Evolutionary conservation across 257 asterid genomes (phyloP), one percentile per base, ranked within the genome.

Genomic region (Cruciata laevipes): DNA sequence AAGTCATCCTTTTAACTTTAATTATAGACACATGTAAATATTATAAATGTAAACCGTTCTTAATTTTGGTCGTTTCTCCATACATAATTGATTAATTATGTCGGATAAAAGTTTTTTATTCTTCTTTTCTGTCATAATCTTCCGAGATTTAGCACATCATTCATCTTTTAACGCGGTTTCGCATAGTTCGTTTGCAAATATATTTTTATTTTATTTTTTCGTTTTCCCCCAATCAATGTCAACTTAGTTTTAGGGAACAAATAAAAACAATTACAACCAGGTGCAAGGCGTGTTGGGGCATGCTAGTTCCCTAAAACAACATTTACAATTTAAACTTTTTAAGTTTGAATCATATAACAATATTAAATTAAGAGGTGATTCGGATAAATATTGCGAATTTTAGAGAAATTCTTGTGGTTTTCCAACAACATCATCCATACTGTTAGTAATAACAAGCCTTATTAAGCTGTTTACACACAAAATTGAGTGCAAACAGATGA

Each of bases 101-200:
- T 25, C 44, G 44, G 71, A 21, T 47, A n/a, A 68, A 33, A 53
- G n/a, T 68, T 53, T 32, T 42, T n/a, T 20, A 47, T 47, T 47
- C 20, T 68, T 17, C 20, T 68, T 55, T 17, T 8, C 59, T 33
- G 18, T 35, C 25, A 6, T 35, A 35, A 14, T 55, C 64, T 37
- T 14, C 11, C 11, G 21, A 55, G 71, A 56, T 35, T 13, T 0
- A 10, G 8, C 61, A 80, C 88, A 74, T 83, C 86, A 47, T 47
- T 4, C 80, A 60, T 31, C 51, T 37, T 37, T 65, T 70, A 53
- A 83, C 84, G 86, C 89, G 84, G 66, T 83, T 81, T 79, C 25
- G 53, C 62, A 57, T 57, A 57, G 62, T 57, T 57, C 31, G 24
- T 21, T 57, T 57, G 8, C 6, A 20, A 53, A 53, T 21, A 53